A percentile compares a stretch with the other conserved stretches of the same genome.
Evolutionary conservation across 768 basidiomycete species (phyloP).

Genomic region (Hypsizygus marmoreus): DNA sequence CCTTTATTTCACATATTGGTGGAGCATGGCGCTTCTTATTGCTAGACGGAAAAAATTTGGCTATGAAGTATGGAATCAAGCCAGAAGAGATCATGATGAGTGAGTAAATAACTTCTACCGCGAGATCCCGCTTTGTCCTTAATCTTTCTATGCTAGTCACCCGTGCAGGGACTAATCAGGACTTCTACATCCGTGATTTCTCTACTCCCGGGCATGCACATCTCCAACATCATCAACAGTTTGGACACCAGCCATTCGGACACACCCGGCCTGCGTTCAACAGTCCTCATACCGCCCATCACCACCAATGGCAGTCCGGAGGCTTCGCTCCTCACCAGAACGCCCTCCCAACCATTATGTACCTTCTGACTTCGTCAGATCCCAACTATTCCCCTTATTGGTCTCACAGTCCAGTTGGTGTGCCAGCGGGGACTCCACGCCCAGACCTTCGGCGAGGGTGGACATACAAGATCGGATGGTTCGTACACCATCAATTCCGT

Average conservation of each 20-base stretch:
- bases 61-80: slow-evolving; percentile 30
- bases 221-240: slow-evolving; percentile 14
- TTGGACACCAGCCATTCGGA: slow-evolving; percentile 13
- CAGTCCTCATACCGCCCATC: not conserved
- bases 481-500: not conserved
- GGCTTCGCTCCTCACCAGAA: slow-evolving; percentile 21
- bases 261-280: slow-evolving; percentile 12
- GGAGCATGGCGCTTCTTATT: slow-evolving; percentile 43
- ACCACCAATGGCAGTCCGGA: not conserved
- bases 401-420: slow-evolving; percentile 27
- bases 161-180: slow-evolving; percentile 39
- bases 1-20: slow-evolving; percentile 23
- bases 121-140: not conserved
- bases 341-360: slow-evolving; percentile 38
- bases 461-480: slow-evolving; percentile 26
- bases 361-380: slow-evolving; percentile 41
- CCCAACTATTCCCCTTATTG: slow-evolving; percentile 37
- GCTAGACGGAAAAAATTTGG: slow-evolving; percentile 30
- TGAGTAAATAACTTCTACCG: slow-evolving; percentile 21
- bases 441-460: slow-evolving; percentile 19
- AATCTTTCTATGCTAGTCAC: slow-evolving; percentile 35
- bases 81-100: slow-evolving; percentile 46
- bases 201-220: slow-evolving; percentile 17
- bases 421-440: slow-evolving; percentile 4
- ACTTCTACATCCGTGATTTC: slow-evolving; percentile 41